Evolutionary conservation across 106 monocot species (phyloP).

Genomic region (Apostasia ramifera): DNA sequence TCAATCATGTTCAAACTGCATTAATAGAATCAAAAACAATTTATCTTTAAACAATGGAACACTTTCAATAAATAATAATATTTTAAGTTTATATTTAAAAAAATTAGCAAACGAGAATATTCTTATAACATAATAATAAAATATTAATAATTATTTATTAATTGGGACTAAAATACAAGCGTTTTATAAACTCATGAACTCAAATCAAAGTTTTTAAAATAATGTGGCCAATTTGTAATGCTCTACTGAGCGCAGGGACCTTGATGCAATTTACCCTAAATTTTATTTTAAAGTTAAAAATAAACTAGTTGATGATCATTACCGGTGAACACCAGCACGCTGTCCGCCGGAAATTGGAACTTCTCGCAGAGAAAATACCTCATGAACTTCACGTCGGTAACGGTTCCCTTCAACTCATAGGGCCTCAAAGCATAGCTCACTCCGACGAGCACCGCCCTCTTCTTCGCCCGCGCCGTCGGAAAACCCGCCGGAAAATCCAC

Average conservation of each 20-base stretch:
- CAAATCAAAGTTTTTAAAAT: neutral
- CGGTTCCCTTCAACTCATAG: slow-evolving; percentile 75
- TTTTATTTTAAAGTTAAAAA: neutral
- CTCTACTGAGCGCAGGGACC: too few species aligned
- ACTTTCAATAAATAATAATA: too few species aligned
- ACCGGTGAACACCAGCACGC: slow-evolving; percentile 76
- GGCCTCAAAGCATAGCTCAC: slow-evolving; percentile 26
- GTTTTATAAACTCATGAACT: too few species aligned
- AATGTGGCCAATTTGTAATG: neutral
- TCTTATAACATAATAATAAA: too few species aligned
- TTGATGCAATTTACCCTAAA: too few species aligned
- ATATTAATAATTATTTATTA: too few species aligned
- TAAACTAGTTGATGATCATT: neutral
- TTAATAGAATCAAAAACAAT: too few species aligned
- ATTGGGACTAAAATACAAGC: too few species aligned
- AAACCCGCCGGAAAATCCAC: slow-evolving; percentile 14
- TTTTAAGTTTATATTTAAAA: too few species aligned
- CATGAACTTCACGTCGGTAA: slow-evolving; percentile 80
- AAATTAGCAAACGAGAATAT: neutral
- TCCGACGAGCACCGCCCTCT: slow-evolving; percentile 43
- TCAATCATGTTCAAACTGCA: too few species aligned
- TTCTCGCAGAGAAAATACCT: slow-evolving; percentile 33
- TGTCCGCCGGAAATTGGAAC: slow-evolving; percentile 36
- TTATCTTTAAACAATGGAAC: too few species aligned
- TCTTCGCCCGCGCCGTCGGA: slow-evolving; percentile 26